Evolutionary conservation across 495 filamentous ascomycete species (phyloP), one percentile per base, ranked within the genome.

Genomic region (Penicillium paxilli): DNA sequence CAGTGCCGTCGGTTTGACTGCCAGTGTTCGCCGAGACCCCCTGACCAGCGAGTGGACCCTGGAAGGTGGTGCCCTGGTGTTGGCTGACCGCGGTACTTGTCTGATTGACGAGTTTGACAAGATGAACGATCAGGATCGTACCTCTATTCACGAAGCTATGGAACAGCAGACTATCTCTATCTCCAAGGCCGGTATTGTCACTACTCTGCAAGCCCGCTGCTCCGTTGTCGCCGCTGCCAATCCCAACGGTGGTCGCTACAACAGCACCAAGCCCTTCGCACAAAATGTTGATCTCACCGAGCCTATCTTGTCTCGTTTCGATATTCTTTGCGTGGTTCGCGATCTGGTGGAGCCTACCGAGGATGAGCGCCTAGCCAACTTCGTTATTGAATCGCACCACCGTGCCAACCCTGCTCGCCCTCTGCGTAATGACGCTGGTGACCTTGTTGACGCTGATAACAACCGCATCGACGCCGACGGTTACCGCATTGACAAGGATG

Each of bases 91-190:
- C 53, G 95, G 95, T 38, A 95, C 90, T 30, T 99, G 95, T 66
- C 79, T 99, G 25, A 99, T 99, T 60, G 95, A 99, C 68, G 95
- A 99, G 70, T 99, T 99, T 70, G 95, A 99, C 82, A 99, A 99
- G 80, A 99, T 99, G 95, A 99, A 99, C 73, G 95, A 99, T 68
- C 91, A 98, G 62, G 95, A 99, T 69, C 80, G 94, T 38, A 99
- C 95, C 1, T 95, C 90, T 20, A 99, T 99, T 67, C 95, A 99
- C 80, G 95, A 99, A 79, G 95, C 95, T 52, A 99, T 99, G 95
- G 95, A 99, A 70, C 95, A 99, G 71, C 95, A 99, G 68, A 98
- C 95, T n/a, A 99, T 99, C 60, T 99, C 95, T 48, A 98, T 99
- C 70, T 96, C 91, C 52, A 99, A 99, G 70, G 95, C 95, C 6